A percentile compares a stretch with the other conserved stretches of the same genome.
These are phyloP conservation scores for Russula abietina DNA, from an alignment of 768 basidiomycete genomes.

Conservation along the genomic window DNA sequence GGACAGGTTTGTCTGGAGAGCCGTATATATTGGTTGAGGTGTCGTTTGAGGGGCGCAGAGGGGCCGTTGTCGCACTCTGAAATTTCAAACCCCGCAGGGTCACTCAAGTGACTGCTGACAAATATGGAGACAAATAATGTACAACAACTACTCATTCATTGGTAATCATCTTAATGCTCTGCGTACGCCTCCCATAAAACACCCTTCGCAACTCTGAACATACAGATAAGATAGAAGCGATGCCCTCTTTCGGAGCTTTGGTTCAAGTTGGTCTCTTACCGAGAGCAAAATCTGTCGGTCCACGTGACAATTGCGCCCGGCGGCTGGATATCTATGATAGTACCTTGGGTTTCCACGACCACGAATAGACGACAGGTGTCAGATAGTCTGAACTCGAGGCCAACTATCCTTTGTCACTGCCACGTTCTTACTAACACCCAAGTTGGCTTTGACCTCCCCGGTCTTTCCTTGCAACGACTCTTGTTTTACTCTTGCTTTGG, in stretches of 20 bases:
- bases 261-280: neutral
- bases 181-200: neutral
- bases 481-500: constrained; percentile 32
- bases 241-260: neutral
- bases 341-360: no score
- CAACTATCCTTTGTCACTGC: neutral
- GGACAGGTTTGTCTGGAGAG: neutral
- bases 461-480: constrained; percentile 28
- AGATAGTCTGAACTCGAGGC: neutral
- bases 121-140: neutral
- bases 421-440: constrained; percentile 8
- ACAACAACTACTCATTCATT: no score
- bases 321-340: no score
- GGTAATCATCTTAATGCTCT: neutral
- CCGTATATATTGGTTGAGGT: neutral
- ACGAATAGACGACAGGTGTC: no score
- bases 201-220: neutral
- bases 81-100: neutral
- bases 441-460: constrained; percentile 26
- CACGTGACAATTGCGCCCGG: no score
- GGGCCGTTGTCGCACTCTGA: neutral
- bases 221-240: neutral
- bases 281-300: neutral
- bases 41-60: neutral
- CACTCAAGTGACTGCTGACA: neutral